Evolutionary conservation across 371 early-diverging fungal species (phyloP), one percentile per base, ranked within the genome.

Genomic region (Phascolomyces articulosus): DNA sequence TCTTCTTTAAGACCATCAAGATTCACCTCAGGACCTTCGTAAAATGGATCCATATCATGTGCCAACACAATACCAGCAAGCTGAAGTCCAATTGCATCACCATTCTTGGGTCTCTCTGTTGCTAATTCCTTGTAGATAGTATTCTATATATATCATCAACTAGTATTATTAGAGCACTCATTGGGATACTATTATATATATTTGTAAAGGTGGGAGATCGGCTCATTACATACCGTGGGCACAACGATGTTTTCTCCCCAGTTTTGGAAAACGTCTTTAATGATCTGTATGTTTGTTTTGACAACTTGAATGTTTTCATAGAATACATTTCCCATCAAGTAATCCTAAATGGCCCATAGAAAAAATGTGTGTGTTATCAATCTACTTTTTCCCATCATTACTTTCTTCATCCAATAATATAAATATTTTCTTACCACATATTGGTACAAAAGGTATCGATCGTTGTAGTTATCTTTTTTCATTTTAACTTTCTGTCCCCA

Each of bases 211-310:
- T n/a, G n/a, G n/a, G n/a, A n/a, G n/a, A n/a, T n/a, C n/a, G n/a
- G 23, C 23, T 41, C 16, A 20, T 49, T n/a, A 29, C 65, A 71
- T 82, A 89, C 92, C 41, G 89, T 88, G 6, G 93, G 91, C 0
- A 89, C 74, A 55, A 87, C 70, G 2, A 83, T 74, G 1, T 73
- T 59, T 6, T 64, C 63, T 6, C 75, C 72, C 87, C 90, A 91
- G 28, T 83, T 83, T 57, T 90, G 86, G 58, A 91, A 80, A 3
- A 89, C 66, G 1, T 71, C 73, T 40, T 83, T 81, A 41, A 91
- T 72, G 21, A 89, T 63, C 4, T 84, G 78, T 18, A 91, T 70
- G 48, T 89, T 86, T 53, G 77, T 82, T 49, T 78, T 61, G 2
- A 81, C 66, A 1, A 82, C 73, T 75, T 66, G 13, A 74, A 70